Percentiles rank a stretch among this genome's conserved stretches.
These are phyloP conservation scores for Colletotrichum karsti DNA, from an alignment of 2,329 filamentous ascomycete species.

Conservation along the genomic window DNA sequence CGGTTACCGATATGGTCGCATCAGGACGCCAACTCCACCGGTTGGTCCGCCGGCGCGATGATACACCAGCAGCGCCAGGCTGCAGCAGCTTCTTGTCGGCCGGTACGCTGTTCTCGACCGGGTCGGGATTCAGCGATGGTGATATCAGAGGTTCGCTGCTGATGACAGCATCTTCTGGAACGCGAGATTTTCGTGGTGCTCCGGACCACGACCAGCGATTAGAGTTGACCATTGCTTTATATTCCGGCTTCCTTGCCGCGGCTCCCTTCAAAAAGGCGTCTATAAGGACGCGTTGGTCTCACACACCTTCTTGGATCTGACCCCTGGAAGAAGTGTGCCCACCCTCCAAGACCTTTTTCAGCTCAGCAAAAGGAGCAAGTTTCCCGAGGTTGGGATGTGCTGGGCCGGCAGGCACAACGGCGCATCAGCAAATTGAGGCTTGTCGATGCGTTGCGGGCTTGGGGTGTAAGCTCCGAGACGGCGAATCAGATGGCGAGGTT, in stretches of 20 bases:
- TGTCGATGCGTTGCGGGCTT: neutral
- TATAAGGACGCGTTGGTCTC: neutral
- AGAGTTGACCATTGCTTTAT: conserved; percentile 19
- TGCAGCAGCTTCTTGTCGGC: conserved; percentile 11
- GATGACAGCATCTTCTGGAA: neutral
- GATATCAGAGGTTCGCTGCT: conserved; percentile 1
- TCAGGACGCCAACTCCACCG: conserved; percentile 27
- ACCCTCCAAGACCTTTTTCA: neutral
- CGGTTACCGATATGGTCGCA: neutral
- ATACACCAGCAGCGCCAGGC: conserved; percentile 1
- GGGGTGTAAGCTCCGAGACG: neutral
- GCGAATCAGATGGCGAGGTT: conserved; percentile 6
- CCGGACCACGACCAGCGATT: conserved; percentile 27
- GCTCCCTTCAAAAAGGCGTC: no score
- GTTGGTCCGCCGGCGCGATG: conserved; percentile 18
- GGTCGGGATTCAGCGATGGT: neutral
- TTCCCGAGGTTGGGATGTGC: neutral
- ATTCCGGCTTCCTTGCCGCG: neutral
- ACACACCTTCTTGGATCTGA: neutral
- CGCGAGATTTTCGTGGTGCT: neutral
- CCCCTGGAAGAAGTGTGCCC: neutral
- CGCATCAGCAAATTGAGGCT: neutral
- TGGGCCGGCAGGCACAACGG: neutral
- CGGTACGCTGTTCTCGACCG: neutral
- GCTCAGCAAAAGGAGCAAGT: conserved; percentile 4